Evolutionary conservation across 805 yeast genomes (phyloP), one percentile per base, ranked within the genome.

Genomic region (Candida wancherniae): DNA sequence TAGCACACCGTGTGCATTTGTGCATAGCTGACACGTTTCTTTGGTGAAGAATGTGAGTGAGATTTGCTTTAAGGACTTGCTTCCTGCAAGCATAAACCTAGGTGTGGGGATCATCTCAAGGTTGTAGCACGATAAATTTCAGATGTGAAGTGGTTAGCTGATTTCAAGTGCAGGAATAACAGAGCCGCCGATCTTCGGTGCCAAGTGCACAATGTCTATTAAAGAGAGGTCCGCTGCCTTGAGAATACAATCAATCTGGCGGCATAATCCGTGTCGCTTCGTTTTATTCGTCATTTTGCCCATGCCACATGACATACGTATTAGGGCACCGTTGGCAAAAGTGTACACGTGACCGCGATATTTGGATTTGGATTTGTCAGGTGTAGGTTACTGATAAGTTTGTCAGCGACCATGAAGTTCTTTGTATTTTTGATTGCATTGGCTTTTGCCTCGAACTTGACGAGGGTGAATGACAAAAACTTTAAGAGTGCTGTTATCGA

Each of bases 1-100:
- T 24, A 82, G 51, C 2, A 75, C 73, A 3, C 45, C 56, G 37
- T 73, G 71, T 4, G 87, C 90, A 34, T 74, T 78, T 29, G 73
- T 71, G 45, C 92, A 83, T 16, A 83, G 55, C 44, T 74, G 74
- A 47, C 92, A 83, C 19, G 78, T 75, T 4, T 74, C 73, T 48
- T 83, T 83, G 4, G 84, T 77, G 57, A 76, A 83, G 31, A 83
- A 69, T 0, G 81, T 77, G 19, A 80, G 51, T 6, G 39, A 31
- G 4, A 36, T 32, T 15, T 38, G 44, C 9, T 26, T 29, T 11
- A 21, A 24, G 4, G 28, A 9, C 10, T 15, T 18, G 23, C 26
- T 26, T 19, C 26, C 26, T 9, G 26, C 5, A 17, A 40, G n/a
- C 9, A 22, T 24, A n/a, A n/a, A n/a, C n/a, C n/a, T n/a, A n/a